A percentile compares a stretch with the other conserved stretches of the same genome.
Evolutionary conservation across 345 rosid species (phyloP).

Genomic region (Citrus trifoliata): DNA sequence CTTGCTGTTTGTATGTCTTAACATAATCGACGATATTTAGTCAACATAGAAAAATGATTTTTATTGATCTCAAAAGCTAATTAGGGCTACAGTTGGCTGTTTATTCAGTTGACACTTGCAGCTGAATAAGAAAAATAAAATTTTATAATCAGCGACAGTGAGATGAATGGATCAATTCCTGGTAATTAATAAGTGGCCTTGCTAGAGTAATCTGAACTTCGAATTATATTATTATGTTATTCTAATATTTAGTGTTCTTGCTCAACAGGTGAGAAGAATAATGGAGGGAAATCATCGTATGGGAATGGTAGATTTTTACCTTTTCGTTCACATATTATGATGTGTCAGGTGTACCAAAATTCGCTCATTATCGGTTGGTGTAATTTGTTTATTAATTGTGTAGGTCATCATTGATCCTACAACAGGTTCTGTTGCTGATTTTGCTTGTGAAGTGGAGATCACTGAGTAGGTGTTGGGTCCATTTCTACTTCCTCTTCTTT

Average conservation of each 20-base stretch:
- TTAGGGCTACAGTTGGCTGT: neutral
- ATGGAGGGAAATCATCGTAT: constrained; percentile 97
- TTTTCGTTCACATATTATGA: neutral
- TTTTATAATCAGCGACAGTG: neutral
- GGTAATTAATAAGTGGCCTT: neutral
- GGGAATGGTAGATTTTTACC: constrained; percentile 74
- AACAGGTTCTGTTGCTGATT: constrained; percentile 71
- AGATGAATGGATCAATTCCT: neutral
- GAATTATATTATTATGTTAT: neutral
- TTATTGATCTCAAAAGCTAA: neutral
- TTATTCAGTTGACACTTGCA: neutral
- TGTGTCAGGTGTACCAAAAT: neutral
- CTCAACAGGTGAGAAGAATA: constrained; percentile 77
- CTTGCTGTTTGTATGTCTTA: too few relatives aligned
- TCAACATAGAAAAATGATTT: neutral
- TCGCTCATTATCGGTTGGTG: constrained; percentile 3
- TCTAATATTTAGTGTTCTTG: neutral
- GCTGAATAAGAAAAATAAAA: neutral
- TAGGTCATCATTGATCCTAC: constrained; percentile 73
- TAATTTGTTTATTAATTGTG: constrained; percentile 17
- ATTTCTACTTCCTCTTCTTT: neutral
- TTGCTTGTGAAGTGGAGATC: constrained; percentile 97
- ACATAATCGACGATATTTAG: neutral
- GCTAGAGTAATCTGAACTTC: neutral
- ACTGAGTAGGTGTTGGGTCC: constrained; percentile 65